Evolutionary conservation across 2,329 filamentous ascomycete genomes (phyloP).

Genomic region (Zalaria obscura): DNA sequence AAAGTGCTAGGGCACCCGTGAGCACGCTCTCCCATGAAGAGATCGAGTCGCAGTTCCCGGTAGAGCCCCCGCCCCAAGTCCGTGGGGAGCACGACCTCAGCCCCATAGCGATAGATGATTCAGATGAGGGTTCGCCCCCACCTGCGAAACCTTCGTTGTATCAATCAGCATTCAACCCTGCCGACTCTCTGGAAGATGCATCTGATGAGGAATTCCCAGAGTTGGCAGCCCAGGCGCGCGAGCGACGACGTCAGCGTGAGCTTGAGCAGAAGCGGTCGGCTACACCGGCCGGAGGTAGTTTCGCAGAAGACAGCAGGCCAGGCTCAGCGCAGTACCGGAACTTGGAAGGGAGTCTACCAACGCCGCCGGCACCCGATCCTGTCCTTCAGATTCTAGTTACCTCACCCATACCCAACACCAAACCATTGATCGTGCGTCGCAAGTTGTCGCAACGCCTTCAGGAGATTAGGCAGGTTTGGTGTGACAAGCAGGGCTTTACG

Average conservation of each 20-base stretch:
- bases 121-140: slow-evolving; percentile 8
- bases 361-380: slow-evolving; percentile 23
- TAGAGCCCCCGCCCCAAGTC: too few relatives aligned
- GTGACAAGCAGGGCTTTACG: slow-evolving; percentile 42
- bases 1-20: too few relatives aligned
- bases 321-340: neutral
- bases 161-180: slow-evolving; percentile 2
- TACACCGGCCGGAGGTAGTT: slow-evolving; percentile 1
- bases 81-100: too few relatives aligned
- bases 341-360: neutral
- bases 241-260: slow-evolving; percentile 18
- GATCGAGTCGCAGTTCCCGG: too few relatives aligned
- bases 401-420: slow-evolving; percentile 49
- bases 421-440: slow-evolving; percentile 48
- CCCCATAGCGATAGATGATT: slow-evolving; percentile 6
- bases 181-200: slow-evolving; percentile 13
- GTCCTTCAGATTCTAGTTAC: slow-evolving; percentile 52
- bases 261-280: slow-evolving; percentile 9
- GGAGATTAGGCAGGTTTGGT: slow-evolving; percentile 57
- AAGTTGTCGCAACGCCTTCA: slow-evolving; percentile 54
- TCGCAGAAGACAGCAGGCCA: neutral
- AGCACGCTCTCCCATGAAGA: too few relatives aligned
- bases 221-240: slow-evolving; percentile 26
- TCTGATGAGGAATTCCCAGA: slow-evolving; percentile 30
- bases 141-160: slow-evolving; percentile 1